These are phyloP conservation scores for Suillus occidentalis DNA, from an alignment of 768 basidiomycete species.

Conservation along the genomic window DNA sequence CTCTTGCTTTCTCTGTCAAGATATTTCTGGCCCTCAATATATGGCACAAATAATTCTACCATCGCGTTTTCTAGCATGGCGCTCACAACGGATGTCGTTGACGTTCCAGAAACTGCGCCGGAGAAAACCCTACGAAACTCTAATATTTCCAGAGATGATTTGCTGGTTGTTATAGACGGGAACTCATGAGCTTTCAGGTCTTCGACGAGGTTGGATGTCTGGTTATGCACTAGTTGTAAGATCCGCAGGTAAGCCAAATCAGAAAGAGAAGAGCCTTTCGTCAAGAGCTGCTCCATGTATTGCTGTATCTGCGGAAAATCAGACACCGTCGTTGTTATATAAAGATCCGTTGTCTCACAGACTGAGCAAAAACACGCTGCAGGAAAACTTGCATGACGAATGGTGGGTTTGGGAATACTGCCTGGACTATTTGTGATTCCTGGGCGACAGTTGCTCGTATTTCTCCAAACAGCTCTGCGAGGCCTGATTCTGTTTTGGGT, in stretches of 20 bases:
- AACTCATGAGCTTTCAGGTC: constrained; percentile 91
- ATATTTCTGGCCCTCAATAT: constrained; percentile 88
- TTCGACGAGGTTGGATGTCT: constrained; percentile 78
- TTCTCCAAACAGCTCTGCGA: constrained; percentile 79
- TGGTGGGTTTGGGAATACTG: constrained; percentile 95
- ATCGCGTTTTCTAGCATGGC: constrained; percentile 93
- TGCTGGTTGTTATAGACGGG: constrained; percentile 56
- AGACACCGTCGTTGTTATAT: constrained; percentile 7
- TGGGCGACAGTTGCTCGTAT: constrained; percentile 91
- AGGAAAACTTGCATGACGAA: constrained; percentile 98
- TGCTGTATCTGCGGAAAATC: constrained; percentile 77
- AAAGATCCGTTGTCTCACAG: constrained; percentile 50
- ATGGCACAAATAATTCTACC: constrained; percentile 95
- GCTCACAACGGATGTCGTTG: constrained; percentile 57
- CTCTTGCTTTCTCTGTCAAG: constrained; percentile 89
- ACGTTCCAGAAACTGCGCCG: constrained; percentile 40
- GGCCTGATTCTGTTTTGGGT: constrained; percentile 77
- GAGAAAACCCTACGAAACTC: constrained; percentile 61
- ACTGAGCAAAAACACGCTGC: constrained; percentile 96
- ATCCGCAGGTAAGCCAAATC: constrained; percentile 90
- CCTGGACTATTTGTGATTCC: constrained; percentile 97
- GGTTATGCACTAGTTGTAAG: constrained; percentile 82
- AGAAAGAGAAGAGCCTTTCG: constrained; percentile 70
- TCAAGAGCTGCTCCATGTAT: constrained; percentile 88
- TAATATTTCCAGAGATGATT: constrained; percentile 60